Base-by-base conservation (phyloP, 2,329 filamentous ascomycete species). In the Oidium heveae region DNA sequence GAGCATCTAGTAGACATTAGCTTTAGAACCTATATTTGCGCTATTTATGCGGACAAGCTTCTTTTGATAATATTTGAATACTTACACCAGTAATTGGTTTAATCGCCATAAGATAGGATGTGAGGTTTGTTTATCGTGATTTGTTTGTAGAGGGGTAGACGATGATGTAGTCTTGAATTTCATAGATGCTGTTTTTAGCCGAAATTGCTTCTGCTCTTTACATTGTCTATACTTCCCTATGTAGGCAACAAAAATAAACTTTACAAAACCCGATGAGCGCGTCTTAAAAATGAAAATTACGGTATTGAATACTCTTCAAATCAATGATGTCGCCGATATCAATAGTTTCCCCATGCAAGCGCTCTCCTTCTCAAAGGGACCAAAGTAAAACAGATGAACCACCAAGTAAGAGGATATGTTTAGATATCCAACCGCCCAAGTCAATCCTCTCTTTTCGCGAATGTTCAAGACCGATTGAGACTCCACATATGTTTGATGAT, bases 1-100 rank as follows among this genome's bases (percentile, higher is more conserved):
- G 69, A 77, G 73, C 73, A 76, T 76, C 74, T 77, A 63, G 22
- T 58, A 43, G 56, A 60, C 60, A 58, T 65, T 59, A 66, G 63
- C 59, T 39, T 57, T 61, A 56, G 28, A 56, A 59, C 55, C 43
- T 16, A 28, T 32, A 8, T 32, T 6, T 32, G 28, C 28, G 28
- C 28, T 5, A 8, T 32, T 32, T 32, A 1, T 4, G 28, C 28
- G 7, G 28, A 32, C 28, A 32, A 32, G 3, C 28, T 32, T 32
- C 7, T 4, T 32, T 32, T 32, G 28, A 32, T 8, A 32, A 5
- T 32, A 32, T 32, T 32, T 34, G 15, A 50, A 51, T 34, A 64
- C 65, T 58, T 62, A 66, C 65, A 60, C 65, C 64, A 56, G 64
- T 66, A 58, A 66, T 66, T 65, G 65, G 65, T 64, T 59, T 61